phyloP scores from a whole-genome alignment of 768 basidiomycete genomes.

The Phanerochaete carnosa region DNA sequence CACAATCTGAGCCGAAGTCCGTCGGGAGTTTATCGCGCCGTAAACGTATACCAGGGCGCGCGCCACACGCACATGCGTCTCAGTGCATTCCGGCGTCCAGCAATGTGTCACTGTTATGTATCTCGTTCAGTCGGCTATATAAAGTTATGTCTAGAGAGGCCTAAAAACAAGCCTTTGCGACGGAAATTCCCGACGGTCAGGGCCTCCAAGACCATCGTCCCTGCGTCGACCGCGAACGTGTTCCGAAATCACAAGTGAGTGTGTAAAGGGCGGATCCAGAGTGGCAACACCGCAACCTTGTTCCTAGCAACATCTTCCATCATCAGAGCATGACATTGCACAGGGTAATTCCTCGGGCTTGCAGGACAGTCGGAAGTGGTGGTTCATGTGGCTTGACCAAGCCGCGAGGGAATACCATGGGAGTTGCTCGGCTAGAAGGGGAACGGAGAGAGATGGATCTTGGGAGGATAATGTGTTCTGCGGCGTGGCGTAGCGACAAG shows the following conservation, averaged over 20 bases:
- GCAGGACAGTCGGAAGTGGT: background rate
- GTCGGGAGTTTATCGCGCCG: background rate
- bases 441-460: background rate
- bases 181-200: background rate
- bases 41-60: background rate
- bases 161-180: background rate
- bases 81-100: background rate
- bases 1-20: background rate
- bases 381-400: background rate
- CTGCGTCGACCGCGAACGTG: background rate
- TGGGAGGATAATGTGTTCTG: background rate
- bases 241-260: background rate
- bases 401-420: background rate
- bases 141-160: background rate
- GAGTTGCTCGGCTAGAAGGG: background rate
- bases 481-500: slow-evolving; percentile 1
- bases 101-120: background rate
- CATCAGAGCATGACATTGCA: background rate
- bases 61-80: background rate
- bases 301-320: background rate
- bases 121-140: background rate
- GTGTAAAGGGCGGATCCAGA: background rate
- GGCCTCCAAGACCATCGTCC: background rate
- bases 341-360: background rate
- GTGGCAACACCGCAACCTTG: background rate